Conservation (phyloP, 2,329 filamentous ascomycete species). For the Neospermospora avenae region DNA sequence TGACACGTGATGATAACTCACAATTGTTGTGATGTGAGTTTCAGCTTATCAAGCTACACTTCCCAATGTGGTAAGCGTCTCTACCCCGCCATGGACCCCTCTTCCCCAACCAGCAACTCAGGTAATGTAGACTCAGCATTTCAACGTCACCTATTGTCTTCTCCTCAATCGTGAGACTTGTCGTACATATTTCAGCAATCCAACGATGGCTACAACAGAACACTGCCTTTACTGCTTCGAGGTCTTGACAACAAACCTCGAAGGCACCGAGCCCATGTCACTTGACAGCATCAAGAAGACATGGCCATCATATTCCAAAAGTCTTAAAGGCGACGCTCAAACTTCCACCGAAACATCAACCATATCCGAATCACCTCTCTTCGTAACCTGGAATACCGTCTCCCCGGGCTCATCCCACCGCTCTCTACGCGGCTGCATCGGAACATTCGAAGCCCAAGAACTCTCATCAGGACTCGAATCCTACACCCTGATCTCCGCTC, state of each 20-base stretch:
- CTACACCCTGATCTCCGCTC: constrained; percentile 78
- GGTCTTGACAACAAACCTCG: constrained; percentile 70
- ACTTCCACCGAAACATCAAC: constrained; percentile 21
- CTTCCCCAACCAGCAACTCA: not conserved
- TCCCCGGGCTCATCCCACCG: constrained; percentile 41
- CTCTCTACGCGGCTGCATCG: constrained; percentile 87
- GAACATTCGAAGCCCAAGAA: constrained; percentile 80
- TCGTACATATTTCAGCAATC: not conserved
- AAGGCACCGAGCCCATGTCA: constrained; percentile 62
- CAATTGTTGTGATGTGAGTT: too few relatives aligned
- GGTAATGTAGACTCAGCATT: not conserved
- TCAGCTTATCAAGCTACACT: too few relatives aligned
- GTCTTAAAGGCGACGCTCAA: constrained; percentile 34
- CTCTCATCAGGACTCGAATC: constrained; percentile 69
- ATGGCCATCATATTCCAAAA: constrained; percentile 43
- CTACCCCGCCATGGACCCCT: not conserved
- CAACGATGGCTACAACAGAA: constrained; percentile 72
- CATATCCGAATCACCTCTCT: constrained; percentile 66
- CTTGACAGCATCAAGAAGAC: constrained; percentile 68
- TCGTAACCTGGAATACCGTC: constrained; percentile 83
- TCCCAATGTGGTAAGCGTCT: too few relatives aligned
- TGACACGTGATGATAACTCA: too few relatives aligned
- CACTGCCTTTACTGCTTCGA: constrained; percentile 97
- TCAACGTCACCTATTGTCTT: not conserved
- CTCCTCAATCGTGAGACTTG: not conserved